Evolutionary conservation across 2,329 filamentous ascomycete species (phyloP).

Genomic region (Iodosphaeria phyllophila): DNA sequence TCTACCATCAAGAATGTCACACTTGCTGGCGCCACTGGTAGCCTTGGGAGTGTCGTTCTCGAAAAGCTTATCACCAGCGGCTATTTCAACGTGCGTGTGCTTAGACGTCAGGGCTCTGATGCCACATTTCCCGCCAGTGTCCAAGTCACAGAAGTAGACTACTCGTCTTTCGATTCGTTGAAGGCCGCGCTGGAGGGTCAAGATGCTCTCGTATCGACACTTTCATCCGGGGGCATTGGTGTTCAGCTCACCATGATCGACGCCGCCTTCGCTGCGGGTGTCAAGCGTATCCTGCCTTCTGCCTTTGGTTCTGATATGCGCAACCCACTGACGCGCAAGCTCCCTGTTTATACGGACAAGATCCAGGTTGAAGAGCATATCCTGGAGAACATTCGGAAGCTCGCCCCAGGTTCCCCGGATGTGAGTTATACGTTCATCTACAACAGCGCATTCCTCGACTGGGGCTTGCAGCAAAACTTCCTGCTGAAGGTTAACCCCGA

Average conservation of each 20-base stretch:
- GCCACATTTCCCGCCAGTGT: slow-evolving; percentile 14
- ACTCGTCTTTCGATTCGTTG: slow-evolving; percentile 24
- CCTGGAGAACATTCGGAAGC: slow-evolving; percentile 1
- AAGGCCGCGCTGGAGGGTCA: slow-evolving; percentile 30
- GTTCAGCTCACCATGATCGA: slow-evolving; percentile 32
- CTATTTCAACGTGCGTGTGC: slow-evolving; percentile 29
- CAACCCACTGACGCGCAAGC: slow-evolving; percentile 3
- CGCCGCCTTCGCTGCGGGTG: slow-evolving; percentile 37
- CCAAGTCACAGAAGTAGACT: slow-evolving; percentile 25
- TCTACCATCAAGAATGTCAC: slow-evolving; percentile 3
- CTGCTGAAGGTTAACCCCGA: no score
- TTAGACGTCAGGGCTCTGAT: slow-evolving; percentile 23
- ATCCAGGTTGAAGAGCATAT: slow-evolving; percentile 4
- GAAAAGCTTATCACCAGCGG: slow-evolving; percentile 14
- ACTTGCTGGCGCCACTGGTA: slow-evolving; percentile 5
- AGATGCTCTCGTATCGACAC: slow-evolving; percentile 32
- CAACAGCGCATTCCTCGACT: slow-evolving; percentile 14
- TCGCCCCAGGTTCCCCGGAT: background rate
- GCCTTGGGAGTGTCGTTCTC: slow-evolving; percentile 18
- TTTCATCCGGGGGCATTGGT: slow-evolving; percentile 20
- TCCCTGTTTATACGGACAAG: slow-evolving; percentile 6
- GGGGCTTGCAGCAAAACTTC: slow-evolving; percentile 3
- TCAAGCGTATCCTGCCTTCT: slow-evolving; percentile 41
- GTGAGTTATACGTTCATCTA: slow-evolving; percentile 15
- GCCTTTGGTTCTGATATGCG: slow-evolving; percentile 28